Base-by-base conservation (phyloP, 495 filamentous ascomycete genomes). In the Podospora australis region DNA sequence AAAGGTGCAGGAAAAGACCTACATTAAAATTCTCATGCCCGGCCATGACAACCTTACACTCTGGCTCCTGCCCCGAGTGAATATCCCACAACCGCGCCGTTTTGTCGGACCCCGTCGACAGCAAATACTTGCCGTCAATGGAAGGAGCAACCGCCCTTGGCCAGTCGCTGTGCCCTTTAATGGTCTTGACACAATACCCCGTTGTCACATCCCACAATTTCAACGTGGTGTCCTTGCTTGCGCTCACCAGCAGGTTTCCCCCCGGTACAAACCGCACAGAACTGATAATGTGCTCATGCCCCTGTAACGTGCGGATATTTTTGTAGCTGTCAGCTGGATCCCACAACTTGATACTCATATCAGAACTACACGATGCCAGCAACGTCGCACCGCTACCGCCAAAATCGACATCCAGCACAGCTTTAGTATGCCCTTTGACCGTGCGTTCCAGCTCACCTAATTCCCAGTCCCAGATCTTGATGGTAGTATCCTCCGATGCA, bases 401-500 rank as follows among this genome's bases (percentile, higher is more conserved):
- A 67, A 83, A 96, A 56, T 96, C 90, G 30, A 95, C 78, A 58
- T 90, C 88, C 10, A 90, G 57, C 2, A 96, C 88, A 3, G 84
- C 79, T 60, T 86, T 90, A 2, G 87, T 94, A 60, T 96, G 90
- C 1, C 89, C 89, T 58, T 95, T 95, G 25, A 95, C 72, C 0
- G 90, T 96, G 22, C 83, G 67, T 58, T 95, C 90, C 4, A 95
- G 74, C 64, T 95, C 90, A 17, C 90, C 90, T 5, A 94, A 70
- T 56, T 96, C 90, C 86, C 88, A 95, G 60, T 95, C 90, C 90
- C 90, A 96, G 46, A 96, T 87, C 59, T 96, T 96, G 60, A 88
- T 86, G 13, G 80, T 86, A 41, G 73, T 77, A 54, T 88, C 83
- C 59, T 95, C 90, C 23, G 89, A 92, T 20, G 86, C 90, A 1